phyloP scores from a whole-genome alignment of 192 early-diverging fungal species.

The Entrophospora sp. region DNA sequence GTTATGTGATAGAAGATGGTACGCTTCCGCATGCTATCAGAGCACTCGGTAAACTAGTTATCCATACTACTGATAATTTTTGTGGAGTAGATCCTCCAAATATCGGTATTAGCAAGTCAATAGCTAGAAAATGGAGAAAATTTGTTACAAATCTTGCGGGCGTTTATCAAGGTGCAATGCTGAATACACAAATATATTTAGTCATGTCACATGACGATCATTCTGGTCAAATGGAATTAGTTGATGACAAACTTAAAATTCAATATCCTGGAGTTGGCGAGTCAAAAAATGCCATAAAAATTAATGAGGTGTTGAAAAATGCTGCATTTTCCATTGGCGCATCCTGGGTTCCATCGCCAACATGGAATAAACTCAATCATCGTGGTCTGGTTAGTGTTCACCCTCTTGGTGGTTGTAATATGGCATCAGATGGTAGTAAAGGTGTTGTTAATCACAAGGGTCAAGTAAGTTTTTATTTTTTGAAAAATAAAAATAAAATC shows the following conservation, averaged over 20 bases:
- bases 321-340: conserved; percentile 23
- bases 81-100: conserved; percentile 18
- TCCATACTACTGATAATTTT: no score
- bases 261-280: conserved; percentile 28
- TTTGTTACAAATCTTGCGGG: conserved; percentile 25
- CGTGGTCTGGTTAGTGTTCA: conserved; percentile 37
- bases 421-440: conserved; percentile 24
- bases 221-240: conserved; percentile 26
- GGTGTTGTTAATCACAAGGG: conserved; percentile 45
- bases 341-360: conserved; percentile 30
- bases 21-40: conserved; percentile 27
- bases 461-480: conserved; percentile 18
- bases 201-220: conserved; percentile 44
- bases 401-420: conserved; percentile 38
- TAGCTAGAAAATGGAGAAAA: conserved; percentile 22
- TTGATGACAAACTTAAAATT: conserved; percentile 29
- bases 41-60: no score
- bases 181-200: conserved; percentile 36
- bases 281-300: conserved; percentile 19
- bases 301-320: conserved; percentile 24
- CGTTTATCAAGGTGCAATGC: conserved; percentile 29
- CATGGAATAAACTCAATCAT: conserved; percentile 23
- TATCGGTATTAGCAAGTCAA: conserved; percentile 21
- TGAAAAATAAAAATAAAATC: no score
- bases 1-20: conserved; percentile 40